Evolutionary conservation across 495 filamentous ascomycete genomes (phyloP).

Genomic region (Xylaria intraflava): DNA sequence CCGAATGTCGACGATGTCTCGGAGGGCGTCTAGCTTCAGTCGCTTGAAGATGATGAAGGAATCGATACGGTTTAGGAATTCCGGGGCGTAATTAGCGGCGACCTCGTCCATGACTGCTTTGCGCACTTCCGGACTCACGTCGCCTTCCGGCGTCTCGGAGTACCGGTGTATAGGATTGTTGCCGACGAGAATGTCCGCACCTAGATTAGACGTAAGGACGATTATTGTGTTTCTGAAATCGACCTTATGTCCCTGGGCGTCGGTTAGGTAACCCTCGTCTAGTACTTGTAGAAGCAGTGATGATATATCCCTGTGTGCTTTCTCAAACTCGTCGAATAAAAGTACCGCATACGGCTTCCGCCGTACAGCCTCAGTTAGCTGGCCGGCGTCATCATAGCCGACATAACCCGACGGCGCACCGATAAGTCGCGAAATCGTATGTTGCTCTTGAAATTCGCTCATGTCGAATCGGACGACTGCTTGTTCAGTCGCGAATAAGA

Average conservation of each 20-base stretch:
- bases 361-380: slow-evolving; percentile 90
- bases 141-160: slow-evolving; percentile 52
- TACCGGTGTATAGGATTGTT: slow-evolving; percentile 50
- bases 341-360: slow-evolving; percentile 94
- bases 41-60: slow-evolving; percentile 94
- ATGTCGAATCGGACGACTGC: slow-evolving; percentile 95
- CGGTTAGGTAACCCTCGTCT: slow-evolving; percentile 93
- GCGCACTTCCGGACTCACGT: slow-evolving; percentile 64
- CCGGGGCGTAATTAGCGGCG: slow-evolving; percentile 67
- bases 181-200: slow-evolving; percentile 65
- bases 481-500: slow-evolving; percentile 84
- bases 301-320: slow-evolving; percentile 92
- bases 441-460: slow-evolving; percentile 96
- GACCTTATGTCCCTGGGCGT: slow-evolving; percentile 90
- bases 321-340: slow-evolving; percentile 96
- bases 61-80: slow-evolving; percentile 94
- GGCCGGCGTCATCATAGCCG: slow-evolving; percentile 94
- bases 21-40: slow-evolving; percentile 66
- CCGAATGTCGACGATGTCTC: slow-evolving; percentile 91
- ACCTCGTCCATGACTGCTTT: slow-evolving; percentile 87
- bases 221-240: slow-evolving; percentile 96
- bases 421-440: slow-evolving; percentile 88
- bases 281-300: slow-evolving; percentile 91
- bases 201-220: slow-evolving; percentile 90
- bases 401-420: slow-evolving; percentile 91